Evolutionary conservation across 2,329 filamentous ascomycete genomes (phyloP).

Genomic region (Beauveria varroae): DNA sequence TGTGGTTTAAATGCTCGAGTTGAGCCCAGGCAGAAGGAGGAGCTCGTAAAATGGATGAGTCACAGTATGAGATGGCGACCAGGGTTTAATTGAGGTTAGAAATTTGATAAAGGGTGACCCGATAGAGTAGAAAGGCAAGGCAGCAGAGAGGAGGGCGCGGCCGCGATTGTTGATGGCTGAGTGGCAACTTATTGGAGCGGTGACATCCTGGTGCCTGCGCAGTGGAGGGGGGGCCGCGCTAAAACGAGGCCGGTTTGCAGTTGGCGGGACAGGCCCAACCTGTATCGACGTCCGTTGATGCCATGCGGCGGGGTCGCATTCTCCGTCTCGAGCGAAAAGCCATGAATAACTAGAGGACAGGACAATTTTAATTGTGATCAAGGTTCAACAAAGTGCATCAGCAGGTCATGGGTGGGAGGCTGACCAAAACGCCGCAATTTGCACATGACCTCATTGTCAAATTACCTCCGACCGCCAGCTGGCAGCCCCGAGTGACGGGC

Average conservation of each 20-base stretch:
- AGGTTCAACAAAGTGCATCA: not conserved
- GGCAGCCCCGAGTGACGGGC: conserved; percentile 3
- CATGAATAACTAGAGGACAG: not conserved
- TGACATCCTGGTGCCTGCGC: conserved; percentile 6
- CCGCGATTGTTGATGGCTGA: conserved; percentile 4
- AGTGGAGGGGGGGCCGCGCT: not conserved
- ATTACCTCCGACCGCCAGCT: not conserved
- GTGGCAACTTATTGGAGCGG: not conserved
- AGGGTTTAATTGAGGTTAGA: not conserved
- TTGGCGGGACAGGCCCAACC: not conserved
- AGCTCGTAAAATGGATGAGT: not conserved
- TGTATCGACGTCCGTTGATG: not conserved
- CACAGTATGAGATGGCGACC: not conserved
- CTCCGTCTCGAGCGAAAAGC: not conserved
- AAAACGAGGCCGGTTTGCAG: not conserved
- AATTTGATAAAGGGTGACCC: not conserved
- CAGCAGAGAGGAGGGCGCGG: not conserved
- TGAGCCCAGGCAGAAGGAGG: not conserved
- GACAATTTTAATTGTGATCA: too few relatives aligned
- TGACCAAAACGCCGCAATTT: not conserved
- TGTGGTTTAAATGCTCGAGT: not conserved
- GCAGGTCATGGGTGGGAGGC: not conserved
- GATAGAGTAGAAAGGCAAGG: not conserved
- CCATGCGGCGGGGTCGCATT: not conserved
- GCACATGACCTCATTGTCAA: conserved; percentile 2